Evolutionary conservation across 2,329 filamentous ascomycete species (phyloP).

Genomic region (Talaromyces funiculosus): DNA sequence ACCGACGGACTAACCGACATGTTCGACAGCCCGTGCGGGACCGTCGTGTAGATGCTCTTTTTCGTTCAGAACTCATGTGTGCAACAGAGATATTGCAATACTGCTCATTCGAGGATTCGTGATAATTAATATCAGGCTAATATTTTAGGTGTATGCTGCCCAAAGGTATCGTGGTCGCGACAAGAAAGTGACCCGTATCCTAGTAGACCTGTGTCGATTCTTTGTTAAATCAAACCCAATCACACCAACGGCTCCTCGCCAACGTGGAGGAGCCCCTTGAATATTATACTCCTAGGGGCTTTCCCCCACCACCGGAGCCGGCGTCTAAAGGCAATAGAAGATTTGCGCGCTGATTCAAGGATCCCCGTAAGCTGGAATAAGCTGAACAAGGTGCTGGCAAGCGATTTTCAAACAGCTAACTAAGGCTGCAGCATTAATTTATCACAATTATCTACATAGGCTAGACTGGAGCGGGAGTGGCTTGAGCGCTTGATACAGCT

Average conservation of each 20-base stretch:
- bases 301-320: neutral
- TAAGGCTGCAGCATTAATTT: neutral
- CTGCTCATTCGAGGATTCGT: too few species aligned
- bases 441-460: neutral
- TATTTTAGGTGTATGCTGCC: too few species aligned
- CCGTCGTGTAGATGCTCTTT: conserved; percentile 6
- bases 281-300: neutral
- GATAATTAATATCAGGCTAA: too few species aligned
- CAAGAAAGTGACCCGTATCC: neutral
- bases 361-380: neutral
- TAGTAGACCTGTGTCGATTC: too few species aligned
- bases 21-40: conserved; percentile 12
- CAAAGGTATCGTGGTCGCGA: neutral
- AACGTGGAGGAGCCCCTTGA: neutral
- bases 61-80: neutral
- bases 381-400: neutral
- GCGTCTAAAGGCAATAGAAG: neutral
- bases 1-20: conserved; percentile 2
- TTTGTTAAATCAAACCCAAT: neutral
- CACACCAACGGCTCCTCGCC: neutral
- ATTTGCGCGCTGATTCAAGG: neutral
- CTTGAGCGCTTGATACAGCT: too few species aligned
- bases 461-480: neutral
- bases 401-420: neutral
- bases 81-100: neutral